Percentiles rank a stretch among this genome's conserved stretches.
Conservation (phyloP, 768 basidiomycete genomes). For the Mycena floridula region DNA sequence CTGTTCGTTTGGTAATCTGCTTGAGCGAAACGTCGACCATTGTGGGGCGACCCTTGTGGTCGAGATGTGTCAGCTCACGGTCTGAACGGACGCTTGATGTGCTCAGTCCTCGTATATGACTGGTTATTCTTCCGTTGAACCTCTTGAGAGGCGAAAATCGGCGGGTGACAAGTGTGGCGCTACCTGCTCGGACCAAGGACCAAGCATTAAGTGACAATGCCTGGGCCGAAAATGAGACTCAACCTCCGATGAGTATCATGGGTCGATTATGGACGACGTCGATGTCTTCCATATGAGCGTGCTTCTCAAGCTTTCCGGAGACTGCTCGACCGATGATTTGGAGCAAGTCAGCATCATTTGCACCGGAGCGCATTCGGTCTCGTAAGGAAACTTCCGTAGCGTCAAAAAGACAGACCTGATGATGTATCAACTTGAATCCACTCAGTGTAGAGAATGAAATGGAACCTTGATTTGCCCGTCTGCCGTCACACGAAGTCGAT, state of each 20-base stretch:
- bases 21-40: conserved; percentile 85
- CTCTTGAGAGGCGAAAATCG: not conserved
- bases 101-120: conserved; percentile 8
- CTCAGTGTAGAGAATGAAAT: not conserved
- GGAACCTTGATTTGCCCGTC: conserved; percentile 84
- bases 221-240: conserved; percentile 25
- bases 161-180: no score
- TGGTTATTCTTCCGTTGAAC: not conserved
- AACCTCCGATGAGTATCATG: conserved; percentile 95
- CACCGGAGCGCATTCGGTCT: conserved; percentile 62
- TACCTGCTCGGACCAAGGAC: not conserved
- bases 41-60: conserved; percentile 57
- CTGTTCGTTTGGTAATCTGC: conserved; percentile 50
- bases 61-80: conserved; percentile 62
- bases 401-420: conserved; percentile 82
- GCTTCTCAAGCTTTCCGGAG: conserved; percentile 68
- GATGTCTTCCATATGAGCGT: conserved; percentile 79
- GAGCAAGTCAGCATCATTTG: conserved; percentile 57
- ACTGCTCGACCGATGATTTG: conserved; percentile 60
- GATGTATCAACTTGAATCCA: conserved; percentile 1
- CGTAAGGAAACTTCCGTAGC: conserved; percentile 78
- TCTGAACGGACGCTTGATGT: conserved; percentile 7
- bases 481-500: conserved; percentile 78
- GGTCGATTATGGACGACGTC: conserved; percentile 74
- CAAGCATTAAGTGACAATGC: not conserved